Evolutionary conservation across 176 grass and related monocot species (phyloP).

Genomic region (Panicum miliaceum): DNA sequence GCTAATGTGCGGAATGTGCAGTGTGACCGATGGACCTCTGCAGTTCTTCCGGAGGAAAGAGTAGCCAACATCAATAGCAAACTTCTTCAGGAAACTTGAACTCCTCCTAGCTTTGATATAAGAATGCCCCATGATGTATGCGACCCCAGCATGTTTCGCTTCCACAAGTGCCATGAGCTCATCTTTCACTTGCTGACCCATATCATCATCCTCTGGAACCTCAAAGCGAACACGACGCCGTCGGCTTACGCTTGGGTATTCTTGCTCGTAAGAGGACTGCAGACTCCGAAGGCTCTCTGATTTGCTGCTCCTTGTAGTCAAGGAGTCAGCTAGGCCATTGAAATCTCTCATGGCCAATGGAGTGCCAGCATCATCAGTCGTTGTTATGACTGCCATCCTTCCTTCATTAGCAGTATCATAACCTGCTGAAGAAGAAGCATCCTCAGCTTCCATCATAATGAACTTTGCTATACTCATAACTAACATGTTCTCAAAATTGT

Average conservation of each 20-base stretch:
- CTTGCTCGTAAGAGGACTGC: constrained; percentile 82
- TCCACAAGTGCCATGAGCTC: constrained; percentile 75
- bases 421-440: constrained; percentile 58
- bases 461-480: constrained; percentile 97
- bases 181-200: constrained; percentile 77
- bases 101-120: constrained; percentile 94
- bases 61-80: constrained; percentile 87
- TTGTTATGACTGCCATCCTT: constrained; percentile 89
- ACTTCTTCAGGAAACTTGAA: constrained; percentile 81
- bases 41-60: constrained; percentile 97
- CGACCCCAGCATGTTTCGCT: constrained; percentile 85
- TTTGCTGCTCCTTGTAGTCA: constrained; percentile 63
- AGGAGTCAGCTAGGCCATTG: constrained; percentile 47
- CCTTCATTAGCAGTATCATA: constrained; percentile 86
- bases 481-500: constrained; percentile 90
- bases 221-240: constrained; percentile 67
- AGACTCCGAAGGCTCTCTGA: constrained; percentile 78
- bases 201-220: constrained; percentile 54
- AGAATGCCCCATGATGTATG: constrained; percentile 94
- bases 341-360: constrained; percentile 58
- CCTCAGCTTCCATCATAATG: constrained; percentile 93
- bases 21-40: constrained; percentile 80
- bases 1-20: constrained; percentile 97
- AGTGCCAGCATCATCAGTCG: constrained; percentile 48
- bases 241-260: constrained; percentile 55